Conservation (phyloP, 140 eudicot species). For the Ambrosia hybrid region DNA sequence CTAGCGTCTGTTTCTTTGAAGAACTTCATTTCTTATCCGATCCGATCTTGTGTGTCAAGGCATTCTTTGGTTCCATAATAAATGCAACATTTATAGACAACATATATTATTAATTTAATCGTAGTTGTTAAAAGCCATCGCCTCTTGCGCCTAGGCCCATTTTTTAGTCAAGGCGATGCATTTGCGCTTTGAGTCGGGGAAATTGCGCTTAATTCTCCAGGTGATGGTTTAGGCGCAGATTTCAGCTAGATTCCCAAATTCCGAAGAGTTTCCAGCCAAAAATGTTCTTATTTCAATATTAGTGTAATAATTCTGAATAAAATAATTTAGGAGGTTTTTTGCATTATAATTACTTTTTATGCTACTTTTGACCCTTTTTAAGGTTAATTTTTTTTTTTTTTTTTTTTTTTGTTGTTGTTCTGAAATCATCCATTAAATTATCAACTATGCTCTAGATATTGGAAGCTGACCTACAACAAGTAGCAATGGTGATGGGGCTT, state of each 20-base stretch:
- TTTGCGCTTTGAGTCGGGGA: too few relatives aligned
- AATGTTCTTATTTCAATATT: background rate
- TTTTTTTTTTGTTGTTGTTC: background rate
- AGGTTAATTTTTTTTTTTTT: background rate
- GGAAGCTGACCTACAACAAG: constrained; percentile 89
- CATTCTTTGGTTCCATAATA: background rate
- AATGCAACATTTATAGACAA: background rate
- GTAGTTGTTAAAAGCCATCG: too few relatives aligned
- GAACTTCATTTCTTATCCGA: too few relatives aligned
- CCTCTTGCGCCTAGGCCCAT: too few relatives aligned
- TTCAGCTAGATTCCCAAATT: too few relatives aligned
- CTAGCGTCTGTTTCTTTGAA: background rate
- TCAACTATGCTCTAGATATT: constrained; percentile 51
- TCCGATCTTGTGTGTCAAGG: too few relatives aligned
- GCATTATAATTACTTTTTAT: background rate
- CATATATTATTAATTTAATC: background rate
- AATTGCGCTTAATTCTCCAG: too few relatives aligned
- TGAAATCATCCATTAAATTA: background rate
- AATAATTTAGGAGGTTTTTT: background rate
- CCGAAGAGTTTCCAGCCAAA: too few relatives aligned
- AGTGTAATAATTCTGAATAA: background rate
- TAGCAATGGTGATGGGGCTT: constrained; percentile 89
- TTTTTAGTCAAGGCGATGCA: too few relatives aligned
- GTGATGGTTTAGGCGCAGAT: too few relatives aligned
- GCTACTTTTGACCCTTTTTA: background rate